Conservation (phyloP, 1,284 basidiomycete species). For the Tylopilus sp. region DNA sequence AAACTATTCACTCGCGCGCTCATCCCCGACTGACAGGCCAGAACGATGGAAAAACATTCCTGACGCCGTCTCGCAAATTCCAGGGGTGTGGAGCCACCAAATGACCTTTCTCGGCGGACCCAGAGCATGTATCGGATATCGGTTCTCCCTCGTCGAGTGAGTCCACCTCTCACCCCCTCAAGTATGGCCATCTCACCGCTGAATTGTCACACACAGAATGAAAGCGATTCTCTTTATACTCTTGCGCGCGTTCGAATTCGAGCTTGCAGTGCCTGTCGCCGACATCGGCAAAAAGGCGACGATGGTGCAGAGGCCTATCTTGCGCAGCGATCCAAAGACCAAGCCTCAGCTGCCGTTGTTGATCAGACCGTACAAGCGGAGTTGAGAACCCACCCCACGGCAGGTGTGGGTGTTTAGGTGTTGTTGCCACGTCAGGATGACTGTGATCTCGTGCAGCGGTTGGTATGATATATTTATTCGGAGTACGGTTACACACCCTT, state of each 20-base stretch:
- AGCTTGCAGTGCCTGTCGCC: slow-evolving; percentile 42
- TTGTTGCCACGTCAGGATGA: background rate
- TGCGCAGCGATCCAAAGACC: slow-evolving; percentile 20
- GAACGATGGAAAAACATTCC: slow-evolving; percentile 57
- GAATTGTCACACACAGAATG: slow-evolving; percentile 36
- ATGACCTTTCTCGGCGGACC: slow-evolving; percentile 61
- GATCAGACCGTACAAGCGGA: slow-evolving; percentile 10
- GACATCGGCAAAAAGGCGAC: slow-evolving; percentile 39
- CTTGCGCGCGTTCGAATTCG: slow-evolving; percentile 54
- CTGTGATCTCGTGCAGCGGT: no score
- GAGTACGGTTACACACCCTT: no score
- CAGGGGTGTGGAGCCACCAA: slow-evolving; percentile 57
- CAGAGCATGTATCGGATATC: slow-evolving; percentile 66
- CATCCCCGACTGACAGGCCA: slow-evolving; percentile 32
- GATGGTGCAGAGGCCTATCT: slow-evolving; percentile 41
- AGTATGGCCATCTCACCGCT: background rate
- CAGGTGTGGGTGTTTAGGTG: no score
- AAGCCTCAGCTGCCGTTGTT: slow-evolving; percentile 18
- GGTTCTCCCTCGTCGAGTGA: slow-evolving; percentile 68
- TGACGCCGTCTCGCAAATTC: slow-evolving; percentile 43
- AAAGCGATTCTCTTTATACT: slow-evolving; percentile 58
- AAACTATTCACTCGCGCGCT: background rate
- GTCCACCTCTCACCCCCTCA: slow-evolving; percentile 10
- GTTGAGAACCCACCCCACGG: background rate
- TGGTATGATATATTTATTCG: no score